Conservation (phyloP, 2,329 filamentous ascomycete species). For the Diaporthe humulicola region DNA sequence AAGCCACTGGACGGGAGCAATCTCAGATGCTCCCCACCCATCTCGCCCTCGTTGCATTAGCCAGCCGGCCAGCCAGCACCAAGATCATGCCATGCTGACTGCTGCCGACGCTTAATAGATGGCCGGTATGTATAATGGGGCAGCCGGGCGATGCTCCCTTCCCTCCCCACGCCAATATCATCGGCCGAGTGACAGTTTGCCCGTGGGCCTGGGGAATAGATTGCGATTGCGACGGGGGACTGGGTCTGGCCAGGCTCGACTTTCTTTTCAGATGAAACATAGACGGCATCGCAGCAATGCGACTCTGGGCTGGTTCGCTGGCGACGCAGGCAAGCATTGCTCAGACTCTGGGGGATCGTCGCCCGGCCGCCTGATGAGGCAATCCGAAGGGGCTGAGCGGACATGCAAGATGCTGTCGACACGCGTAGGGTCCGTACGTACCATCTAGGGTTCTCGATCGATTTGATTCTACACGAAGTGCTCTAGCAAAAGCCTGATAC, state of each 20-base stretch:
- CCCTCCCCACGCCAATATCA: not conserved
- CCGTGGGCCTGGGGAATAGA: not conserved
- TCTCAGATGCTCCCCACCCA: constrained; percentile 16
- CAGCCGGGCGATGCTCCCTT: not conserved
- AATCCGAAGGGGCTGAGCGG: constrained; percentile 28
- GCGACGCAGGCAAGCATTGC: constrained; percentile 19
- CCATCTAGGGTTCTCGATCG: constrained; percentile 6
- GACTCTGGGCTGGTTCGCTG: constrained; percentile 19
- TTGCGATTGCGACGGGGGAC: constrained; percentile 7
- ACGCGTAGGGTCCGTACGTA: not conserved
- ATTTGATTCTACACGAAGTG: not conserved
- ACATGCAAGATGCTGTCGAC: not conserved
- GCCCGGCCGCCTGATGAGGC: constrained; percentile 19
- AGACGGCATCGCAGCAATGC: constrained; percentile 15
- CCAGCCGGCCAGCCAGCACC: constrained; percentile 8
- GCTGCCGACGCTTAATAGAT: constrained; percentile 24
- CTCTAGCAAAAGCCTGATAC: constrained; percentile 8
- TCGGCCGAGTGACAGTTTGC: constrained; percentile 21
- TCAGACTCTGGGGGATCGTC: constrained; percentile 22
- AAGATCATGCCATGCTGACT: constrained; percentile 8
- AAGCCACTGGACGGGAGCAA: constrained; percentile 24
- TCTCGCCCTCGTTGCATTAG: constrained; percentile 25
- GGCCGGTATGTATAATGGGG: not conserved
- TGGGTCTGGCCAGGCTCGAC: constrained; percentile 20
- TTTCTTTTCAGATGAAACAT: constrained; percentile 26